Conservation (phyloP, 768 basidiomycete species). For the Panus rudis region DNA sequence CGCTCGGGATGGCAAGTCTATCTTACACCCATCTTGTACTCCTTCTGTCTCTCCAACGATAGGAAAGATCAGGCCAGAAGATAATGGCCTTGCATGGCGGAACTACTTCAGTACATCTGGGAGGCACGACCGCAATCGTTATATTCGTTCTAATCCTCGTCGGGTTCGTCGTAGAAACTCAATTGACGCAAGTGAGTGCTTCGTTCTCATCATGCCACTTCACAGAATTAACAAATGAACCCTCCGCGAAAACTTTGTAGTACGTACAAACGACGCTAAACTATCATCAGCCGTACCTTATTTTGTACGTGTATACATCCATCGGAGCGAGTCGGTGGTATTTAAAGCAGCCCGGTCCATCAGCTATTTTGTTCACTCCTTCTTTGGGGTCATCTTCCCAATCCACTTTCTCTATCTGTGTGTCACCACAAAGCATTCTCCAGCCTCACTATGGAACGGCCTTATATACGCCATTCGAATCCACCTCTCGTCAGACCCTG, state of each 20-base stretch:
- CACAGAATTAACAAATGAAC: too few species aligned
- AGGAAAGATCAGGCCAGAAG: too few species aligned
- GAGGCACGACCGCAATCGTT: conserved; percentile 41
- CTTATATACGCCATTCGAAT: conserved; percentile 43
- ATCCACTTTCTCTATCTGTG: conserved; percentile 68
- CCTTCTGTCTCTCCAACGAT: too few species aligned
- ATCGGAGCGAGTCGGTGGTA: neutral
- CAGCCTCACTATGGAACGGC: conserved; percentile 41
- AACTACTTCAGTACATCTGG: conserved; percentile 30
- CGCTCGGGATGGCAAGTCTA: too few species aligned
- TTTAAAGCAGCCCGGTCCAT: neutral
- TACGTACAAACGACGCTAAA: conserved; percentile 71
- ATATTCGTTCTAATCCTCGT: conserved; percentile 56
- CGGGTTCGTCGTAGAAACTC: conserved; percentile 72
- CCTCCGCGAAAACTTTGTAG: conserved; percentile 39
- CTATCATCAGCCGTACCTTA: conserved; percentile 84
- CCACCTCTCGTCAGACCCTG: conserved; percentile 15
- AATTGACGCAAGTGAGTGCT: conserved; percentile 58
- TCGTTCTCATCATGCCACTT: neutral
- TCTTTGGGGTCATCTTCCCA: conserved; percentile 73
- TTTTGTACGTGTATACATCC: conserved; percentile 51
- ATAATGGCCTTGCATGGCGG: too few species aligned
- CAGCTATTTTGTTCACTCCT: conserved; percentile 85
- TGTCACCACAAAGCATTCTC: conserved; percentile 39
- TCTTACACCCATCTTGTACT: too few species aligned